Evolutionary conservation across 78 protist species (phyloP), one percentile per base, ranked within the genome.

Genomic region (Anaeramoeba flamelloides): DNA sequence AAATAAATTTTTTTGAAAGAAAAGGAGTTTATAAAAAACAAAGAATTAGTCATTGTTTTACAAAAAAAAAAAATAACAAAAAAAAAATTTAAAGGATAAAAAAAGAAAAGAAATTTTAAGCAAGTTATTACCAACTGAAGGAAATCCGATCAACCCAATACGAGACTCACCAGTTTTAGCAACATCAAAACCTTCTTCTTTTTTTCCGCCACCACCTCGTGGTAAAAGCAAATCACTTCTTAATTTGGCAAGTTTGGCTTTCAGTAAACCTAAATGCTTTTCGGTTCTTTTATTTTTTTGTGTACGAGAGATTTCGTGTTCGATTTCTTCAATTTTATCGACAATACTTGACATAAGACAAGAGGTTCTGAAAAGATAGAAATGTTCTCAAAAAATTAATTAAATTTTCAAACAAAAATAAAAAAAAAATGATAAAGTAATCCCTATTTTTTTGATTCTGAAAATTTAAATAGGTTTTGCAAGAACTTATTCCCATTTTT

Each of bases 111-210:
- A 88, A 41, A 82, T 88, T 41, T 96, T 84, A 3, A 98, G 83
- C 0, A 98, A 96, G 12, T 95, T 90, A 85, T 98, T 98, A 65
- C 99, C 99, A 3, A 98, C 99, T 0, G 97, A 94, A 0, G 99
- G 99, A 86, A 97, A 97, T 4, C 98, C 92, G 2, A 85, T 91
- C 89, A 64, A 93, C 69, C 87, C 90, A 3, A 87, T 84, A 36
- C 90, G 85, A 1, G 90, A 85, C 32, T 87, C 90, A 17, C 91
- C 86, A 12, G 87, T 36, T 40, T 91, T 87, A 39, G 87, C 80
- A 79, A 92, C 98, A 53, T 92, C 98, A 34, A 93, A 95, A 40
- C 98, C 98, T 65, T 83, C 92, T n/a, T 39, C 79, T 1, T 3
- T 8, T 22, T 75, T 69, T n/a, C 85, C 91, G 17, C 82, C 91